A percentile compares a stretch with the other conserved stretches of the same genome.
These are phyloP conservation scores for Emydomyces testavorans DNA, from an alignment of 2,329 filamentous ascomycete species.

Conservation along the genomic window DNA sequence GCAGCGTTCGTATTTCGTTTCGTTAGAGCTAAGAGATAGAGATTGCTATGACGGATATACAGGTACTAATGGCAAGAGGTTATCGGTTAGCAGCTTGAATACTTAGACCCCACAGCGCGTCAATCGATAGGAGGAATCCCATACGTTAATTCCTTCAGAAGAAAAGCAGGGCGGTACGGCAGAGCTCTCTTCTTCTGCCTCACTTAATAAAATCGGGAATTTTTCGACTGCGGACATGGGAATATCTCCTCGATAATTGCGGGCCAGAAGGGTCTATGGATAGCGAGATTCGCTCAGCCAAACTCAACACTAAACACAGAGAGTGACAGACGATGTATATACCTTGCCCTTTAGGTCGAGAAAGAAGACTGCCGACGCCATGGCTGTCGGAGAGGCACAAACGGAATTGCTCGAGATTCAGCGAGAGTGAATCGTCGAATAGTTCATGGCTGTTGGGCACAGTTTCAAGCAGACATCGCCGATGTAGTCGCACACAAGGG, in stretches of 20 bases:
- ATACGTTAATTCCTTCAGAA: slow-evolving; percentile 93
- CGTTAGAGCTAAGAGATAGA: slow-evolving; percentile 92
- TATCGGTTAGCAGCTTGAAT: slow-evolving; percentile 15
- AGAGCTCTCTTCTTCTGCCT: slow-evolving; percentile 98
- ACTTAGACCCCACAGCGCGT: slow-evolving; percentile 7
- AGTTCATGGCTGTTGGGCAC: slow-evolving; percentile 5
- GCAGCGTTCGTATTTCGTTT: slow-evolving; percentile 99
- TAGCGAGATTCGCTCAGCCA: background rate
- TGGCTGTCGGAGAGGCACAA: slow-evolving; percentile 34
- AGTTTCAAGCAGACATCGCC: slow-evolving; percentile 1
- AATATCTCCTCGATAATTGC: slow-evolving; percentile 96
- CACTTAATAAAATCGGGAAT: slow-evolving; percentile 87
- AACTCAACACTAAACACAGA: no score
- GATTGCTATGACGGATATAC: slow-evolving; percentile 98
- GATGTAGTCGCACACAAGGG: background rate
- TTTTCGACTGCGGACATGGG: slow-evolving; percentile 99
- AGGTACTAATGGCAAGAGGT: slow-evolving; percentile 57
- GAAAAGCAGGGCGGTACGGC: slow-evolving; percentile 97
- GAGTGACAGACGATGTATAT: slow-evolving; percentile 13
- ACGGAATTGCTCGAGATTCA: slow-evolving; percentile 12
- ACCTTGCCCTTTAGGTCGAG: slow-evolving; percentile 99
- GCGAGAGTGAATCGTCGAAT: background rate
- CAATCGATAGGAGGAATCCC: background rate
- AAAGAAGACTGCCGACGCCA: slow-evolving; percentile 98
- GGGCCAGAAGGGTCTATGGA: slow-evolving; percentile 79